A percentile compares a stretch with the other conserved stretches of the same genome.
Conservation (phyloP, 1,284 basidiomycete species). For the Nidula niveotomentosa region DNA sequence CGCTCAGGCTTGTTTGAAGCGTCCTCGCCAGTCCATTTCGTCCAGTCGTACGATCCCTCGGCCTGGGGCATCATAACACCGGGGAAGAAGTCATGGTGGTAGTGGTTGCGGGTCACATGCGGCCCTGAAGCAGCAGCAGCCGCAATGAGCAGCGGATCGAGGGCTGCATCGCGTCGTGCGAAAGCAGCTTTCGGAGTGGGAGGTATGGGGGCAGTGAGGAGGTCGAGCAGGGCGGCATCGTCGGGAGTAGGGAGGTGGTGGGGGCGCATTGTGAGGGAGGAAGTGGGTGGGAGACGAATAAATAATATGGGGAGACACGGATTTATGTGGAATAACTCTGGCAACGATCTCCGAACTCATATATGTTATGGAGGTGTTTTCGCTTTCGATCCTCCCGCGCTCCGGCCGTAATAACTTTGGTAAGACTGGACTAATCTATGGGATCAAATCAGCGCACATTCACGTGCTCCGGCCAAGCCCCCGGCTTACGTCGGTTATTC, state of each 20-base stretch:
- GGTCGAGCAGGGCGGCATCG: slow-evolving; percentile 49
- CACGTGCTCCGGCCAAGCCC: too few species aligned
- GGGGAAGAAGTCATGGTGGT: slow-evolving; percentile 70
- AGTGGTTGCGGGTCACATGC: slow-evolving; percentile 76
- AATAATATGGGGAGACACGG: background rate
- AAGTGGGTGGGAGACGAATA: slow-evolving; percentile 3
- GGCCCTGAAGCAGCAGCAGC: slow-evolving; percentile 70
- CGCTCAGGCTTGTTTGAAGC: slow-evolving; percentile 33
- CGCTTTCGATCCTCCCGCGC: too few species aligned
- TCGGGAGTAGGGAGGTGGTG: slow-evolving; percentile 14
- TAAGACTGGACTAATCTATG: too few species aligned
- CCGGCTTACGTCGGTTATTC: too few species aligned
- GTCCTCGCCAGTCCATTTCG: slow-evolving; percentile 47
- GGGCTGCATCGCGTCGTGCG: slow-evolving; percentile 59
- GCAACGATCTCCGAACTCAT: too few species aligned
- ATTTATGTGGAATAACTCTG: background rate
- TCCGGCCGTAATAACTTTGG: too few species aligned
- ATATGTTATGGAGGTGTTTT: too few species aligned
- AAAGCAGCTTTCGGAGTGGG: slow-evolving; percentile 35
- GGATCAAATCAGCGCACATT: too few species aligned
- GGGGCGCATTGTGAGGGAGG: slow-evolving; percentile 9
- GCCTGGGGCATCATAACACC: slow-evolving; percentile 49
- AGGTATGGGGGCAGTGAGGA: slow-evolving; percentile 47
- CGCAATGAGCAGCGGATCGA: slow-evolving; percentile 74
- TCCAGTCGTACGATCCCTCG: slow-evolving; percentile 58